Base-by-base conservation (phyloP, 352 stramenopile genomes). In the Elongisporangium undulatum region DNA sequence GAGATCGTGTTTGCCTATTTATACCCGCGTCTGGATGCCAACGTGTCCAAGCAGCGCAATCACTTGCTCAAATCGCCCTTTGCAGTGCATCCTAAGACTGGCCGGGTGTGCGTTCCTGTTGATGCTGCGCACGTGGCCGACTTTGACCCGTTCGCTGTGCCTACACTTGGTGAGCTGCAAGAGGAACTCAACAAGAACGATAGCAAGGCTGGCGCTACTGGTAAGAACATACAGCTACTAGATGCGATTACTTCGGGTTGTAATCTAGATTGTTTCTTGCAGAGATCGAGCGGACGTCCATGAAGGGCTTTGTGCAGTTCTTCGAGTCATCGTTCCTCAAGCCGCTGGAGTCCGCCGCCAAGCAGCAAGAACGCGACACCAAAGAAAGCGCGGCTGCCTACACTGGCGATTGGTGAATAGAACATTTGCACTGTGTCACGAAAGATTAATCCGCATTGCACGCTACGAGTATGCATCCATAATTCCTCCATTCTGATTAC, bases 31-130 rank as follows among this genome's bases (percentile, higher is more conserved):
- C 71, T 99, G 62, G 98, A 99, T 96, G 97, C 98, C 41, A 99
- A 99, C 74, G 98, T 99, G 54, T 99, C 97, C 62, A 99, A 99
- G 72, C 94, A 98, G 71, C 88, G 96, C 58, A 99, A 99, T 89
- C 98, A 99, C 86, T 98, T 99, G 82, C 84, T 99, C 41, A 99
- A 99, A 76, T 97, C 82, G 75, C 98, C 98, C 24, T 99, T 99
- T 67, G 98, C 94, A 23, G 94, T 99, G 21, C 97, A 99, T 72
- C 97, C 97, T 6, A 99, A 99, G 83, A 98, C 95, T 0, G 95
- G 97, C 19, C 82, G 97, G 21, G 97, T 99, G 13, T 99, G 97
- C 75, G 97, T 99, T 19, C 97, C 98, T 0, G 97, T 99, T 53
- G 60, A 82, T 88, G 68, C 82, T 63, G 41, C 66, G 22, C 71